Evolutionary conservation across 352 stramenopile genomes (phyloP).

Genomic region (Phytopythium ostracodes): DNA sequence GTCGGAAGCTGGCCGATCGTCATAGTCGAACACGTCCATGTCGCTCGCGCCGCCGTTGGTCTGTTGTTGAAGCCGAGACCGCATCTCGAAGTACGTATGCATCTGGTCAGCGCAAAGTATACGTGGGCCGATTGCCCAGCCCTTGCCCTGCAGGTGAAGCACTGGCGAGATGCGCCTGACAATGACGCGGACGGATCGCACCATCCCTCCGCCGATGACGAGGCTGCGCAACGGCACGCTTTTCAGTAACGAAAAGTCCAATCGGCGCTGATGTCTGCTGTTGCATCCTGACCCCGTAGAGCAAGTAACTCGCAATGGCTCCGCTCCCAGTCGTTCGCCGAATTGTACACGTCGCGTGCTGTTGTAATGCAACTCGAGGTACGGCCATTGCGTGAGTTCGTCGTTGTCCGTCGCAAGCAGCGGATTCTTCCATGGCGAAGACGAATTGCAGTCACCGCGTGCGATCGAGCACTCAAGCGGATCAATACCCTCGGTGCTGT

Average conservation of each 20-base stretch:
- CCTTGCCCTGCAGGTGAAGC: slow-evolving; percentile 64
- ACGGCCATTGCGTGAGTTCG: slow-evolving; percentile 46
- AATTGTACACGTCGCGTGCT: slow-evolving; percentile 54
- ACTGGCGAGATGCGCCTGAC: slow-evolving; percentile 52
- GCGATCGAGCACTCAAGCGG: slow-evolving; percentile 58
- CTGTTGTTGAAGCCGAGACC: slow-evolving; percentile 25
- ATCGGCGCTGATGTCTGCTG: slow-evolving; percentile 17
- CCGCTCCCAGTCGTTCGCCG: slow-evolving; percentile 37
- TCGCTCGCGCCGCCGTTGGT: slow-evolving; percentile 9
- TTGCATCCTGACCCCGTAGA: slow-evolving; percentile 9
- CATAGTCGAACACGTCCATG: slow-evolving; percentile 10
- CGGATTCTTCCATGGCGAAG: slow-evolving; percentile 34
- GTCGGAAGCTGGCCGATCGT: slow-evolving; percentile 17
- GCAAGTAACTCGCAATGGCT: slow-evolving; percentile 23
- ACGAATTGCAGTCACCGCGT: slow-evolving; percentile 8
- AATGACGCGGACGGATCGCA: slow-evolving; percentile 49
- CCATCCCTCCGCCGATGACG: slow-evolving; percentile 56
- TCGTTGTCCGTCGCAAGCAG: slow-evolving; percentile 35
- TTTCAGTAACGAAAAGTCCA: slow-evolving; percentile 51
- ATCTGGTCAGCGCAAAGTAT: slow-evolving; percentile 69
- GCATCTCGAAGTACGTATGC: slow-evolving; percentile 39
- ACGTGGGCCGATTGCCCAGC: slow-evolving; percentile 50
- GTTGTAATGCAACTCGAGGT: slow-evolving; percentile 61
- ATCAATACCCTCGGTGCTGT: slow-evolving; percentile 58
- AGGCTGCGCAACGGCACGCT: slow-evolving; percentile 59